A percentile compares a stretch with the other conserved stretches of the same genome.
Evolutionary conservation across 805 yeast genomes (phyloP).

Genomic region (Lipomyces mesembrius): DNA sequence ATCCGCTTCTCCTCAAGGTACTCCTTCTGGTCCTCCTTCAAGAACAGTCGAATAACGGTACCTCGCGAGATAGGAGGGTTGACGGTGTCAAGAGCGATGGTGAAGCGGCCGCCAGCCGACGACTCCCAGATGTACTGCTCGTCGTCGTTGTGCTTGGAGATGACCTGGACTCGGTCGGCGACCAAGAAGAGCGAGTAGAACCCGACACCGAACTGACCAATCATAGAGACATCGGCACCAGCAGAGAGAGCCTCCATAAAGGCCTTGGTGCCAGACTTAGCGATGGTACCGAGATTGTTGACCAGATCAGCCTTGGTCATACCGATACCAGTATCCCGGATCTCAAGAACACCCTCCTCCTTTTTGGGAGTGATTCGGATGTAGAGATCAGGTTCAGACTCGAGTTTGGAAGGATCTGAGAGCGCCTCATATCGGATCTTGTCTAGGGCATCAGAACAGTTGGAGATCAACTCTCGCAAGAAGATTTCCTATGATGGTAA

Average conservation of each 20-base stretch:
- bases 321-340: conserved; percentile 99
- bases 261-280: conserved; percentile 99
- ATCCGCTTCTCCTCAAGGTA: conserved; percentile 99
- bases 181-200: conserved; percentile 99
- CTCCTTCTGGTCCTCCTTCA: conserved; percentile 98
- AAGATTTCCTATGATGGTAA: conserved; percentile 66
- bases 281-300: conserved; percentile 99
- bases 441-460: conserved; percentile 99
- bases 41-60: conserved; percentile 90
- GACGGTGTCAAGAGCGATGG: conserved; percentile 85
- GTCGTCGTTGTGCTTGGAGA: conserved; percentile 97
- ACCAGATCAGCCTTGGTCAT: conserved; percentile 99
- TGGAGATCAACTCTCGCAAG: conserved; percentile 97
- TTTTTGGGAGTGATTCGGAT: conserved; percentile 97
- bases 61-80: conserved; percentile 93
- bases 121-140: conserved; percentile 99
- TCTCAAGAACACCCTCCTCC: conserved; percentile 90
- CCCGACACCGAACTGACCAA: conserved; percentile 99
- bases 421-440: conserved; percentile 97
- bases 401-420: conserved; percentile 88
- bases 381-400: conserved; percentile 93
- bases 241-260: conserved; percentile 99
- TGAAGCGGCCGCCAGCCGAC: conserved; percentile 99
- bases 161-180: conserved; percentile 98
- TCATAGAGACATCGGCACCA: conserved; percentile 99